Evolutionary conservation across 1,284 basidiomycete genomes (phyloP), one percentile per base, ranked within the genome.

Genomic region (Rugosomyces carneus): DNA sequence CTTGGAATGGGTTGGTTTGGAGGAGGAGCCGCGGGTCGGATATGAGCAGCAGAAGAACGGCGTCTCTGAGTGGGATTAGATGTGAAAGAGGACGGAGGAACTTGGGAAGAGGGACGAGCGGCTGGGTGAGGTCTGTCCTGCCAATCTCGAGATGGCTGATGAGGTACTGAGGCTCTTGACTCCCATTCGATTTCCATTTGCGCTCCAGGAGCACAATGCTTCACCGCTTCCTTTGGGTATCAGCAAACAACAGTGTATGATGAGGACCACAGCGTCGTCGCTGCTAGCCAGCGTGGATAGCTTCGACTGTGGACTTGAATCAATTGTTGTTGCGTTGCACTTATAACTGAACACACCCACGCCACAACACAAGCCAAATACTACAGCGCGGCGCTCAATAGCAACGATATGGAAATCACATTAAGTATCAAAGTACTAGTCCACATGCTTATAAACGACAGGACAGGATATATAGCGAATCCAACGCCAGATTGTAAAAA

Each of bases 1-100:
- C 68, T 79, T 37, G 84, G 84, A 50, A 87, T 85, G 44, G 84
- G 85, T 53, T 78, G 73, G 57, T 68, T 78, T n/a, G 84, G 84
- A 27, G 84, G 84, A n/a, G 84, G 84, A 1, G 67, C 80, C 29
- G 80, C 74, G 10, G 84, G 82, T 40, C 79, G 75, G 24, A 70
- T 67, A 56, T 76, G 71, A n/a, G 76, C 75, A 40, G 75, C 79
- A 40, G 79, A 76, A 19, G 83, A 85, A 54, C 84, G 81, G 50
- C 85, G 78, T 44, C 82, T 75, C 49, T 73, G 71, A 20, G 68
- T 58, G 41, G 62, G 51, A 13, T 55, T 55, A 19, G 60, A 52
- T 29, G 60, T 47, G 44, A 61, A 65, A n/a, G 70, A 55, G 38
- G 59, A 62, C 43, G 61, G 66, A 50, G 64, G 53, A 50, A 59